Conservation (phyloP, 495 filamentous ascomycete species). For the Talaromyces wortmannii region DNA sequence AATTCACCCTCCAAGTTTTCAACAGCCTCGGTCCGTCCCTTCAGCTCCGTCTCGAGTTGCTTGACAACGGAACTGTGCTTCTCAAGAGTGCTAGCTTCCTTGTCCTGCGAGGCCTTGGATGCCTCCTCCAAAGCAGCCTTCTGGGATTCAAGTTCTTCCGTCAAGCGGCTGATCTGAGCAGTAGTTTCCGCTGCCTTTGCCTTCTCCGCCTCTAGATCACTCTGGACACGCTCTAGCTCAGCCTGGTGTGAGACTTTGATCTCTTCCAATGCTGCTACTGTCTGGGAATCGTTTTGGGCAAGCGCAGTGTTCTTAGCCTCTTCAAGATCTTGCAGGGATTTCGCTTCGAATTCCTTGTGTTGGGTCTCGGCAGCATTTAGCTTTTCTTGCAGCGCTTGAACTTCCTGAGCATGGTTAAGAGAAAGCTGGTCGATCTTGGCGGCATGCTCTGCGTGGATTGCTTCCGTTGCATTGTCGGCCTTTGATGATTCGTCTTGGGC, state of each 20-base stretch:
- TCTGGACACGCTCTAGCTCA: conserved; percentile 30
- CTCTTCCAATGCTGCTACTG: conserved; percentile 28
- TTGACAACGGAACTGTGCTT: conserved; percentile 21
- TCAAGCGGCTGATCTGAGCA: conserved; percentile 31
- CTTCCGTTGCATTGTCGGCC: conserved; percentile 18
- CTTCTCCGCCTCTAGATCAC: conserved; percentile 30
- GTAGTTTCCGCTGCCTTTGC: conserved; percentile 24
- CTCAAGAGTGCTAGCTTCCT: conserved; percentile 32
- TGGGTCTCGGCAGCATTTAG: conserved; percentile 33
- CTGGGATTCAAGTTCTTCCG: conserved; percentile 30
- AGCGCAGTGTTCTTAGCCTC: conserved; percentile 29
- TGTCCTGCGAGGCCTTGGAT: conserved; percentile 21
- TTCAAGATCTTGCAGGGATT: conserved; percentile 31
- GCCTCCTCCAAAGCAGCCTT: conserved; percentile 20
- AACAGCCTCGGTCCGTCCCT: conserved; percentile 35
- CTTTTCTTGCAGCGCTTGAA: conserved; percentile 26
- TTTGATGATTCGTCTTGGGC: conserved; percentile 16
- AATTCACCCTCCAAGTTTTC: conserved; percentile 37
- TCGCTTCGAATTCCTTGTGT: conserved; percentile 33
- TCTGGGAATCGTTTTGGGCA: conserved; percentile 27
- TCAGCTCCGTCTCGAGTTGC: conserved; percentile 27
- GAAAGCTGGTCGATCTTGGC: conserved; percentile 31
- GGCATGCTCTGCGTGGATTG: conserved; percentile 27
- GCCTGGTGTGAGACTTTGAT: conserved; percentile 30
- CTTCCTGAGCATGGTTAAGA: conserved; percentile 26